Base-by-base conservation (phyloP, 2,329 filamentous ascomycete genomes). In the Pleoardoris graminearum region DNA sequence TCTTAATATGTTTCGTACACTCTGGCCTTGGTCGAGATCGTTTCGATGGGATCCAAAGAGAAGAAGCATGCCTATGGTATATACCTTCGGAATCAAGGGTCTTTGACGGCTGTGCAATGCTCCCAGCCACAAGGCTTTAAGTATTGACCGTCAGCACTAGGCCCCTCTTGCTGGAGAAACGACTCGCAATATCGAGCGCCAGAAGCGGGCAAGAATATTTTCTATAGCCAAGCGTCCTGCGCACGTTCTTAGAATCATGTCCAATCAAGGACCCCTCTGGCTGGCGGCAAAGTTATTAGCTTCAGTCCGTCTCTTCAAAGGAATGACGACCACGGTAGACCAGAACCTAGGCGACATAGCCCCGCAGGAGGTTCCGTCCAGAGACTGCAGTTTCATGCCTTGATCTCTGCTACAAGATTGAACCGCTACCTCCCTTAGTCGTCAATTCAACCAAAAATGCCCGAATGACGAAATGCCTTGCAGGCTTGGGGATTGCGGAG, bases 71-170 rank as follows among this genome's bases (percentile, higher is more conserved):
- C n/a, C n/a, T n/a, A n/a, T n/a, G n/a, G n/a, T n/a, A 16, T 14
- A 4, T 11, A 23, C 17, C 23, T 22, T 21, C 1, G 33, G 23
- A 19, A 21, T 14, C 16, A n/a, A 29, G 23, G n/a, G 8, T 10
- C 23, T 12, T n/a, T 3, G 22, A 36, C 23, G 32, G 44, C 44
- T 37, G 33, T 29, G 23, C 33, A 47, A 16, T 16, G 11, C 11
- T 19, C 29, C 16, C 44, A 47, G 33, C 32, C 33, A 47, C 44
- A 29, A 47, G 21, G 44, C 44, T 47, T n/a, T n/a, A n/a, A n/a
- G n/a, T n/a, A n/a, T n/a, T 37, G 16, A 21, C 5, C 7, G 17
- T 38, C 44, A 35, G 19, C 19, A n/a, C n/a, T n/a, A n/a, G n/a
- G n/a, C n/a, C n/a, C 35, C 14, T 35, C 19, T 7, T 8, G 22